A percentile compares a stretch with the other conserved stretches of the same genome.
Evolutionary conservation across 2,329 filamentous ascomycete genomes (phyloP).

Genomic region (Chrysosphaeria jannelii): DNA sequence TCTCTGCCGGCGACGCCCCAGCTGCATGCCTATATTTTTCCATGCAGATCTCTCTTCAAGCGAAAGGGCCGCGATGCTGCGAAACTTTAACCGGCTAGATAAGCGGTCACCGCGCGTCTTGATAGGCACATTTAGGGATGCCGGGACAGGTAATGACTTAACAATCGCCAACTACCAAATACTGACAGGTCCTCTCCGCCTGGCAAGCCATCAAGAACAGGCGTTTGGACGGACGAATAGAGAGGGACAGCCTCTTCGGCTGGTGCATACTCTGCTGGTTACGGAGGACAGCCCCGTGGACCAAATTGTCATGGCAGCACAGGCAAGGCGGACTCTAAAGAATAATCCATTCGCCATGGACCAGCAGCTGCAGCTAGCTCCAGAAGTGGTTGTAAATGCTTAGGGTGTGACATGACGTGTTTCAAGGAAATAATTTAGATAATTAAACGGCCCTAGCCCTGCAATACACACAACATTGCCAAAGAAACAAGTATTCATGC

Average conservation of each 20-base stretch:
- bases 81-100: conserved; percentile 4
- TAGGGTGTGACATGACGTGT: neutral
- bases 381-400: neutral
- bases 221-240: conserved; percentile 6
- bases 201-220: conserved; percentile 5
- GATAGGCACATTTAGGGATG: conserved; percentile 5
- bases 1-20: conserved; percentile 4
- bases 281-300: conserved; percentile 5
- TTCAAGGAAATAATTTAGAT: no score
- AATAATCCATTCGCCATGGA: conserved; percentile 5
- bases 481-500: no score
- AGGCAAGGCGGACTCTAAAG: conserved; percentile 4
- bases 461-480: no score
- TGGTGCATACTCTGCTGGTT: conserved; percentile 5
- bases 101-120: conserved; percentile 2
- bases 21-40: conserved; percentile 3
- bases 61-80: conserved; percentile 4
- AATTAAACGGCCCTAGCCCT: no score
- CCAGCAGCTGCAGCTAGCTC: conserved; percentile 2
- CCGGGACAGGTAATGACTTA: conserved; percentile 5
- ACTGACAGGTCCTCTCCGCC: conserved; percentile 5
- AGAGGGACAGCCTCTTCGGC: conserved; percentile 5
- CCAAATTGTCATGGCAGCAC: conserved; percentile 5
- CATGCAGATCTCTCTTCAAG: conserved; percentile 4
- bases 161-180: conserved; percentile 5